Evolutionary conservation across 2,329 filamentous ascomycete genomes (phyloP), one percentile per base, ranked within the genome.

Genomic region (Ophiocordyceps sinensis): DNA sequence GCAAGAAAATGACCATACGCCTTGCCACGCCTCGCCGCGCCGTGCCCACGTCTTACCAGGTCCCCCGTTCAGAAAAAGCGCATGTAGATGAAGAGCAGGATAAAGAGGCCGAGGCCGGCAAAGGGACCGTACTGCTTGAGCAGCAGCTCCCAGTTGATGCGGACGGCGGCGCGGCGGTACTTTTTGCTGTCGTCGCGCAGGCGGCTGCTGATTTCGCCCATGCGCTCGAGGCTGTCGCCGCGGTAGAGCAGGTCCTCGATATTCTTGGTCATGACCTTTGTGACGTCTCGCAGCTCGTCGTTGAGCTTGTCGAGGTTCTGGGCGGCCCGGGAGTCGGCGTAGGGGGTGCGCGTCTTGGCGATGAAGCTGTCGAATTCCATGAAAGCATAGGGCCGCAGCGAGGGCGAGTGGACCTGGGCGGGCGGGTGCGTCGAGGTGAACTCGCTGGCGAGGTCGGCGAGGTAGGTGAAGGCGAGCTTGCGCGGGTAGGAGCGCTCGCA

Each of bases 241-340:
- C 93, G 73, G 60, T 98, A 98, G 41, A 98, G 68, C 56, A 98
- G 67, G 61, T 98, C 91, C 70, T 98, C 91, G 51, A 98, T 96
- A 62, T 98, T 98, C 76, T 96, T 96, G 42, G 88, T 96, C 93
- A 98, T 98, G 57, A 98, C 88, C 66, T 95, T 88, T 1, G 91
- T 96, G 42, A 98, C 93, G 63, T 96, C 91, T 60, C 88, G 82
- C 49, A 98, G 75, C 71, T 98, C 93, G 57, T 95, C 86, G 58
- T 98, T 96, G 49, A 98, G 71, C 65, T 89, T 87, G 63, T 93
- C 86, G 43, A 98, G 75, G 64, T 96, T 96, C 64, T 88, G 84
- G 13, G 85, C 77, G 14, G 91, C 91, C 49, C 91, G 80, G 41
- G 83, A 79, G 62, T 98, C 91, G 53, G 91, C 85, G 64, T 98